Conservation (phyloP, 2,329 filamentous ascomycete species). For the Beauveria sp. region DNA sequence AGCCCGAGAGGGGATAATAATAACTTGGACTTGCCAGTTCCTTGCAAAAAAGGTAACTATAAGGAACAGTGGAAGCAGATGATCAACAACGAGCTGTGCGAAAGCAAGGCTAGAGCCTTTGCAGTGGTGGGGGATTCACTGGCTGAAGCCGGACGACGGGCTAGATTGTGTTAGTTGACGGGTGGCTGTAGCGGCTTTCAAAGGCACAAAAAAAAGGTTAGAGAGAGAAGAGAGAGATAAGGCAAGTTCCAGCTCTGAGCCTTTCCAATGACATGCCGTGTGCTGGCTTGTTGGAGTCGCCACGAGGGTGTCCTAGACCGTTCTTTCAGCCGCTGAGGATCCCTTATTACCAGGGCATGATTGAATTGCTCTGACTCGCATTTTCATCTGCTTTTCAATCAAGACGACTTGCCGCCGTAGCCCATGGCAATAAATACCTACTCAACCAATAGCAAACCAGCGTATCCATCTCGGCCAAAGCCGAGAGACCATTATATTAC, state of each 20-base stretch:
- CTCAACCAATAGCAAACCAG: too few species aligned
- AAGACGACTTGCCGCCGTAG: not conserved
- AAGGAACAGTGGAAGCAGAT: too few species aligned
- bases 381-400: not conserved
- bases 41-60: not conserved
- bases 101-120: not conserved
- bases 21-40: too few species aligned
- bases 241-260: not conserved
- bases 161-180: not conserved
- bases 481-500: not conserved
- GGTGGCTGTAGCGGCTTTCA: not conserved
- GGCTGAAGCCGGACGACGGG: not conserved
- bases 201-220: not conserved
- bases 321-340: not conserved
- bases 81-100: too few species aligned
- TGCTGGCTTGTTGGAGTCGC: too few species aligned
- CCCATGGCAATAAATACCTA: not conserved
- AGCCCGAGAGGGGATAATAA: too few species aligned
- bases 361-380: not conserved
- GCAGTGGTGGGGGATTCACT: not conserved
- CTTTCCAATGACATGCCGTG: not conserved
- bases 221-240: not conserved
- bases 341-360: not conserved
- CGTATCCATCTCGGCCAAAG: not conserved
- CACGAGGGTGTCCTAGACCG: not conserved